A percentile compares a stretch with the other conserved stretches of the same genome.
These are phyloP conservation scores for Colletotrichum liaoningense DNA, from an alignment of 2,329 filamentous ascomycete genomes.

Conservation along the genomic window DNA sequence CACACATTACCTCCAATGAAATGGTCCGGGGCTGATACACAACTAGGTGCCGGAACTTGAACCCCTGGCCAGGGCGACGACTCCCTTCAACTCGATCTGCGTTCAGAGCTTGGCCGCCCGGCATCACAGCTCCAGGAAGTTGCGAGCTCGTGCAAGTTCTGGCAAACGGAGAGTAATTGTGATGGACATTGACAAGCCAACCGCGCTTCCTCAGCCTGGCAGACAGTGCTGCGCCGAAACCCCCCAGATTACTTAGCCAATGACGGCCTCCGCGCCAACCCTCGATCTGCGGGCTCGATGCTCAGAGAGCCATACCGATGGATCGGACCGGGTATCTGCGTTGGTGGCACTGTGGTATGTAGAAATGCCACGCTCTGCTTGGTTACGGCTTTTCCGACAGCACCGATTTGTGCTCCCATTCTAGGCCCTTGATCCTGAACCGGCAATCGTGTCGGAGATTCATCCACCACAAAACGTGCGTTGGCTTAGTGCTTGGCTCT, in stretches of 20 bases:
- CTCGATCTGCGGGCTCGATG: conserved; percentile 29
- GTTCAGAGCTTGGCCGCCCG: background rate
- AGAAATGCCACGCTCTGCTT: background rate
- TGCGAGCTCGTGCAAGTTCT: background rate
- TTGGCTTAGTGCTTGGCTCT: conserved; percentile 5
- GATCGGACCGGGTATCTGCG: background rate
- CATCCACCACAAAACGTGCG: background rate
- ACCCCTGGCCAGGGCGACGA: conserved; percentile 20
- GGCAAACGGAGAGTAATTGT: background rate
- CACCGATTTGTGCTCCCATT: background rate
- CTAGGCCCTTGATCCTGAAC: conserved; percentile 21
- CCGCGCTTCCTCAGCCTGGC: conserved; percentile 4
- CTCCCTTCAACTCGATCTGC: conserved; percentile 15
- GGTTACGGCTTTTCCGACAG: background rate
- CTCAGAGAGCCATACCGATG: conserved; percentile 14
- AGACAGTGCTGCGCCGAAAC: background rate
- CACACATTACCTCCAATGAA: background rate
- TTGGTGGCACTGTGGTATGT: background rate
- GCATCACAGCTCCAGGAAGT: conserved; percentile 14
- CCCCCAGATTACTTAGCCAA: conserved; percentile 6
- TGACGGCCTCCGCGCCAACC: background rate
- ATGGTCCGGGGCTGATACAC: background rate
- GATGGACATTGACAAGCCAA: background rate
- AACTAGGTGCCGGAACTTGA: background rate
- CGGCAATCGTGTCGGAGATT: background rate